phyloP scores from a whole-genome alignment of 306 rosid species.

The Rosa rugosa region DNA sequence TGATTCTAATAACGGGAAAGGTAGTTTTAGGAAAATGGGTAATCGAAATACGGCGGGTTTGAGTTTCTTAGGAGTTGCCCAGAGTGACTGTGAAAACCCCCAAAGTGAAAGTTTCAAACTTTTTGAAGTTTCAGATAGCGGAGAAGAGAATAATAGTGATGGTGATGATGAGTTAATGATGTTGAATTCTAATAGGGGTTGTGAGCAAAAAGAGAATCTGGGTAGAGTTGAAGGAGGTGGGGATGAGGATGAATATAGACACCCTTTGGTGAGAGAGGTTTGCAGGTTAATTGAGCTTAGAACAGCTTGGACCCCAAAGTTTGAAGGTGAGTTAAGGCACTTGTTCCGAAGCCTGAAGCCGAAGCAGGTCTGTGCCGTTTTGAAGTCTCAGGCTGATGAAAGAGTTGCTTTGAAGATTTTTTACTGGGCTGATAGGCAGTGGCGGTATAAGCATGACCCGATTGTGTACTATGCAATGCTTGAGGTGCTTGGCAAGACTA shows the following conservation, averaged over 20 bases:
- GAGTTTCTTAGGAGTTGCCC: constrained; percentile 29
- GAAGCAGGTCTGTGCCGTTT: constrained; percentile 72
- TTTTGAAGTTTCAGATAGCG: constrained; percentile 32
- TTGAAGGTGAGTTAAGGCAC: constrained; percentile 63
- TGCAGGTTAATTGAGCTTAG: constrained; percentile 64
- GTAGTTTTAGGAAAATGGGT: constrained; percentile 38
- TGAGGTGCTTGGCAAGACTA: constrained; percentile 77
- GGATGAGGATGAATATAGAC: constrained; percentile 55
- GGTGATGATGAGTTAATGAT: constrained; percentile 33
- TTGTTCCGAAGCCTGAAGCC: constrained; percentile 76
- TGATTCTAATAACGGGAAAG: constrained; percentile 21
- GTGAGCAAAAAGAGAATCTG: constrained; percentile 22
- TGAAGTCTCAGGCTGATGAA: constrained; percentile 70
- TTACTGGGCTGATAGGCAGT: constrained; percentile 86
- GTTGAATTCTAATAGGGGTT: constrained; percentile 29
- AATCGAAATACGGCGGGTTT: constrained; percentile 28
- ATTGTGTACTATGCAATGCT: constrained; percentile 67
- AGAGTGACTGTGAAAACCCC: constrained; percentile 17
- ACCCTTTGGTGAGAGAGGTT: constrained; percentile 70
- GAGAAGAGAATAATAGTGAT: constrained; percentile 25
- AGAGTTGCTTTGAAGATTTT: constrained; percentile 73
- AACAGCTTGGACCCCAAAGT: constrained; percentile 66
- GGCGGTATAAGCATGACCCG: constrained; percentile 68
- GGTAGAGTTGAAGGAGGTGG: constrained; percentile 54
- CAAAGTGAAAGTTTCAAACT: constrained; percentile 15